These are phyloP conservation scores for Fusarium humuli DNA, from an alignment of 2,329 filamentous ascomycete species.

Conservation along the genomic window DNA sequence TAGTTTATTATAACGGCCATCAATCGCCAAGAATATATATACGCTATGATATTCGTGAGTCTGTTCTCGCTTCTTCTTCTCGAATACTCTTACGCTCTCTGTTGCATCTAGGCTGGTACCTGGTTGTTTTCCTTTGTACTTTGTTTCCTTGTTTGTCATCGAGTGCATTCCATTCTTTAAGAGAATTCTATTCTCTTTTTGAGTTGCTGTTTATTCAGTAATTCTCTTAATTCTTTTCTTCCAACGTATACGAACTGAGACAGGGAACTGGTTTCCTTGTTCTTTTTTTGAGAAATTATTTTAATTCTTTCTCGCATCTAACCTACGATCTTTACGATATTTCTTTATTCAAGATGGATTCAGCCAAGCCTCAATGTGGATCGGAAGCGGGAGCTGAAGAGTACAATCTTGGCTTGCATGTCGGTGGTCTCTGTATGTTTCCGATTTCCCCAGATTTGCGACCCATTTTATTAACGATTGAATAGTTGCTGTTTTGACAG, in stretches of 20 bases:
- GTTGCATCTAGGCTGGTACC: conserved; percentile 31
- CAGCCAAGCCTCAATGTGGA: conserved; percentile 48
- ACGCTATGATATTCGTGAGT: not conserved
- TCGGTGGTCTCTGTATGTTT: conserved; percentile 49
- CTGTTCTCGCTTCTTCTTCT: not conserved
- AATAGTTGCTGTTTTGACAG: conserved; percentile 46
- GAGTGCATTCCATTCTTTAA: not conserved
- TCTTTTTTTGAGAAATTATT: not conserved
- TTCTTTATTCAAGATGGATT: conserved; percentile 16
- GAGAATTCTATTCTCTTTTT: not conserved
- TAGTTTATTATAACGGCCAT: conserved; percentile 31
- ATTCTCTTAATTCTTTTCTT: not conserved
- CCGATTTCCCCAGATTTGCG: not conserved
- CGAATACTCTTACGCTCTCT: conserved; percentile 20
- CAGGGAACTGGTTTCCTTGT: conserved; percentile 12
- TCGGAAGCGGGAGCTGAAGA: conserved; percentile 14
- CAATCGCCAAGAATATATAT: not conserved
- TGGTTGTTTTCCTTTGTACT: conserved; percentile 19
- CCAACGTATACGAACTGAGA: not conserved
- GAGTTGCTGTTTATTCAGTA: not conserved
- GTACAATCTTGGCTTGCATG: conserved; percentile 47
- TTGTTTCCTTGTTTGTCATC: conserved; percentile 18
- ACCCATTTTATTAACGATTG: not conserved
- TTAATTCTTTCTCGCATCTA: not conserved
- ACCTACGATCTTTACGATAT: conserved; percentile 8